Base-by-base conservation (phyloP, 148 eudicot genomes). In the Vaccinium darrowii region DNA sequence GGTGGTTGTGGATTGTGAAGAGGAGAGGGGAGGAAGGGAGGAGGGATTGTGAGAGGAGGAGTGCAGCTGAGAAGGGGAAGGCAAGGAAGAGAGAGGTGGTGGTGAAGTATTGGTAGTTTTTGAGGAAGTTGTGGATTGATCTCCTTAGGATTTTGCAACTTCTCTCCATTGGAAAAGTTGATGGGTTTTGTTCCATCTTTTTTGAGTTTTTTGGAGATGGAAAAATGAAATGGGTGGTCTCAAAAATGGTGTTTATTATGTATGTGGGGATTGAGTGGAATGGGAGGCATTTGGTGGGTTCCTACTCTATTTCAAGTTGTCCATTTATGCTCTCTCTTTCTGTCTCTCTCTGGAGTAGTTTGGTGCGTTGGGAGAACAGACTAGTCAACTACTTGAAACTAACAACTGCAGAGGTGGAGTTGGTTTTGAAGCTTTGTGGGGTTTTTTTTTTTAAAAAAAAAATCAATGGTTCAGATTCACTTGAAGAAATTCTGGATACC, bases 41-140 rank as follows among this genome's bases (percentile, higher is more conserved):
- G 60, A 92, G 88, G 14, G 93, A 78, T 74, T 88, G 94, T 4
- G 92, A 90, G 50, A 95, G 81, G 86, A 95, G 93, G 6, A 91
- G 43, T 7, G 97, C 83, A 30, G 90, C 84, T 8, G 98, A 87
- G 86, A 91, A 94, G 1, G 98, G 98, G 33, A 95, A 88, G 65
- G 87, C 91, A 50, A 94, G 79, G 52, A 93, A 77, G 19, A 93
- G 77, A 56, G 93, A 83, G 5, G 80, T 82, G 23, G 91, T 84
- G 54, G 97, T 94, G 91, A 92, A 95, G 84, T 79, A 89, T 23
- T 92, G 93, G 83, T 88, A 91, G 85, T 90, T 77, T 75, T 89
- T 81, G 16, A 95, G 89, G 74, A 95, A 94, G 16, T 80, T 87
- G 82, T 88, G 87, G 85, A 91, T 86, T 76, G 98, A 93, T 82